Percentiles rank a stretch among this genome's conserved stretches.
Evolutionary conservation across 192 early-diverging fungal species (phyloP).

Genomic region (Coemansia sp.): DNA sequence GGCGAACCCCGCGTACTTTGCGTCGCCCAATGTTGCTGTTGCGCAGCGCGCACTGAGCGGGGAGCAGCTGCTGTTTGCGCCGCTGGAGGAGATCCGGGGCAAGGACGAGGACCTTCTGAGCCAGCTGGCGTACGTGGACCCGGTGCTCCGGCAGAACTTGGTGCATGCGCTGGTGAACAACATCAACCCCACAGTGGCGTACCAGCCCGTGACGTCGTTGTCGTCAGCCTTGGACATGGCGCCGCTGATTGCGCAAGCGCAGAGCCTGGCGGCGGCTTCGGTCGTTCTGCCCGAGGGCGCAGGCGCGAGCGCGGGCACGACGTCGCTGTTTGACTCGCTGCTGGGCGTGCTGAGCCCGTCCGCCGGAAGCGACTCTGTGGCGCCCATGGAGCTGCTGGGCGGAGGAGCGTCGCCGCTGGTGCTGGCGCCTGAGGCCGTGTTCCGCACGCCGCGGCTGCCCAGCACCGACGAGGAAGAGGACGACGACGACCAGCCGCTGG

Average conservation of each 20-base stretch:
- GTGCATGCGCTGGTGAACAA: constrained; percentile 45
- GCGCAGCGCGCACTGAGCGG: background rate
- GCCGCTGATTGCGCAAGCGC: constrained; percentile 11
- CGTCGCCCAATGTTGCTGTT: constrained; percentile 8
- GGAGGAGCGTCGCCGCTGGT: background rate
- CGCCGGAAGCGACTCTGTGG: background rate
- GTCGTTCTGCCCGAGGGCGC: background rate
- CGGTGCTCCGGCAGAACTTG: constrained; percentile 30
- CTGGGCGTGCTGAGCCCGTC: constrained; percentile 33
- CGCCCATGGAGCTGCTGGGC: constrained; percentile 2
- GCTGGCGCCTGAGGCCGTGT: constrained; percentile 4
- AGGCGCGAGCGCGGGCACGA: constrained; percentile 7
- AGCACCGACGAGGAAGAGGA: background rate
- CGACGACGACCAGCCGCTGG: constrained; percentile 1
- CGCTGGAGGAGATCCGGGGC: constrained; percentile 37
- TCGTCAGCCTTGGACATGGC: constrained; percentile 1
- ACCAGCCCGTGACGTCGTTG: constrained; percentile 14
- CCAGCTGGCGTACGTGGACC: constrained; percentile 25
- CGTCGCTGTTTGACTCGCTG: constrained; percentile 36
- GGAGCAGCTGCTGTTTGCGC: constrained; percentile 37
- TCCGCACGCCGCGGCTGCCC: constrained; percentile 13
- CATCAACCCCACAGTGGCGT: constrained; percentile 34
- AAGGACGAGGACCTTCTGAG: constrained; percentile 24
- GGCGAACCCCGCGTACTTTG: constrained; percentile 1
- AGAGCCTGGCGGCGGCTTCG: background rate